Evolutionary conservation across 208 protist genomes (phyloP), one percentile per base, ranked within the genome.

Genomic region (Trypanosoma avium): DNA sequence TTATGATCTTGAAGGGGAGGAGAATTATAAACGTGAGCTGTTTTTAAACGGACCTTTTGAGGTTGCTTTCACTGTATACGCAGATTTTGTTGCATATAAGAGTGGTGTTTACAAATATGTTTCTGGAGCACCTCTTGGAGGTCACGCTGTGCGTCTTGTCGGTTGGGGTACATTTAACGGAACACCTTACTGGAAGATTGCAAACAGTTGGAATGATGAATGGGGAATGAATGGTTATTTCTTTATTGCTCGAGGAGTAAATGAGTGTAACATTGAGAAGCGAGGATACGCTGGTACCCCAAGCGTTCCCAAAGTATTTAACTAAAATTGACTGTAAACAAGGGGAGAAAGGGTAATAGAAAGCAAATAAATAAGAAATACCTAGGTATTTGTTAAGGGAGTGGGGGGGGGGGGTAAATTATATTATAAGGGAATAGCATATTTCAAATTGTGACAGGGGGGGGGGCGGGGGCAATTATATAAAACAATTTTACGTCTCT

Each of bases 221-320:
- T 97, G 93, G 93, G 93, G 93, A 38, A 79, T 92, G 52, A 73
- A 89, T 29, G 93, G 93, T 54, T 90, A 89, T 74, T 88, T 97
- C 74, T 60, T 79, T 48, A 91, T 97, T 62, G 45, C 60, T 43
- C 77, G 83, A 29, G 92, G 92, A 56, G 54, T 26, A 45, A 58
- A 94, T 66, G 89, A 95, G 74, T 93, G 89, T 61, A 86, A 77
- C 13, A 90, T 97, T 55, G 88, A 97, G 67, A 17, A 30, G 4
- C 62, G 26, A n/a, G 87, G 82, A 22, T 75, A 75, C 24, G 79
- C 76, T 17, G 89, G 86, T 22, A 42, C 57, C 10, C 80, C 84
- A 33, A 22, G 19, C 30, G 38, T 53, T n/a, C 47, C 47, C n/a
- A n/a, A n/a, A n/a, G n/a, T n/a, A n/a, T n/a, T n/a, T n/a, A n/a